Conservation (phyloP, 306 rosid species). For the Coriaria nepalensis region DNA sequence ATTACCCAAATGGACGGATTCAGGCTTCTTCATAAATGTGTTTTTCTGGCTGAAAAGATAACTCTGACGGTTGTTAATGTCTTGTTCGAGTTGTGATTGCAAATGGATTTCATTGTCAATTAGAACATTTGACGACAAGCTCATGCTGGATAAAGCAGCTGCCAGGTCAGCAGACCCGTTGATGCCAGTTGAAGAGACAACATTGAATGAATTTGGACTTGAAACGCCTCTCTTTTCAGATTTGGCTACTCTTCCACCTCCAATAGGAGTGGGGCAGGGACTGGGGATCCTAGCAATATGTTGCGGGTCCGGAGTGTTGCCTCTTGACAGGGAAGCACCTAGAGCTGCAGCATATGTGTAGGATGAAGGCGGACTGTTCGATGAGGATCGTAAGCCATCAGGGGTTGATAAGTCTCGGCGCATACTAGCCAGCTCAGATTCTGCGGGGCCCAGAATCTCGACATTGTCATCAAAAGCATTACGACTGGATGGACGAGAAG, state of each 20-base stretch:
- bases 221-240: slow-evolving; percentile 56
- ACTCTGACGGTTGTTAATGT: slow-evolving; percentile 45
- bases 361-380: slow-evolving; percentile 49
- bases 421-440: slow-evolving; percentile 46
- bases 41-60: slow-evolving; percentile 61
- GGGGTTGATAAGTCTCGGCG: slow-evolving; percentile 34
- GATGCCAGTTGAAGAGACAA: too few species aligned
- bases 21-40: slow-evolving; percentile 53
- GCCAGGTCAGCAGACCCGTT: slow-evolving; percentile 56
- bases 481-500: slow-evolving; percentile 81
- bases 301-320: slow-evolving; percentile 93
- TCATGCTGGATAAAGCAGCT: slow-evolving; percentile 69
- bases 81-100: slow-evolving; percentile 50
- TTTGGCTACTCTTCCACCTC: slow-evolving; percentile 57
- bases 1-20: slow-evolving; percentile 27
- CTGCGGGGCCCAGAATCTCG: slow-evolving; percentile 41
- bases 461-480: slow-evolving; percentile 66
- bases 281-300: slow-evolving; percentile 78
- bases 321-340: slow-evolving; percentile 77
- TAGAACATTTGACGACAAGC: slow-evolving; percentile 47
- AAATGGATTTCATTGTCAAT: slow-evolving; percentile 45
- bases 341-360: slow-evolving; percentile 78
- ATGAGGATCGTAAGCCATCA: slow-evolving; percentile 38
- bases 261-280: slow-evolving; percentile 56
- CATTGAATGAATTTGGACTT: slow-evolving; percentile 43